Evolutionary conservation across 768 basidiomycete genomes (phyloP).

Genomic region (Tylopilus felleus): DNA sequence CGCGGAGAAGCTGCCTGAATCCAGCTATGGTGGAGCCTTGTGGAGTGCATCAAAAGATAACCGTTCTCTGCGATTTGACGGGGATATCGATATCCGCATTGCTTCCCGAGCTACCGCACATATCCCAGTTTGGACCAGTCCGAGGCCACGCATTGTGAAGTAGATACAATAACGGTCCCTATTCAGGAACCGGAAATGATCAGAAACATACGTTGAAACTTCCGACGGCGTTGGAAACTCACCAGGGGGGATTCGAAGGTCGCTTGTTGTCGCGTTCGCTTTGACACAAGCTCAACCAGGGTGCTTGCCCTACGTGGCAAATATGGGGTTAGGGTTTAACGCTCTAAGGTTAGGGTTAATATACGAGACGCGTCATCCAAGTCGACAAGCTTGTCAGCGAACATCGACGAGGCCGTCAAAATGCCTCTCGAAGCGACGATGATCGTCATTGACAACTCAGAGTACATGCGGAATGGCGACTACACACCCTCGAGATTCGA

Average conservation of each 20-base stretch:
- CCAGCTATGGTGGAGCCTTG: not conserved
- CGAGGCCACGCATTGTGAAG: not conserved
- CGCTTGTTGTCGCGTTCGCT: not conserved
- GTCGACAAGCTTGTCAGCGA: constrained; percentile 6
- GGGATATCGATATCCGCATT: not conserved
- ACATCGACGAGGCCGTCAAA: constrained; percentile 29
- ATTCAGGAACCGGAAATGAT: not conserved
- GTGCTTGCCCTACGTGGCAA: not conserved
- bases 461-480: constrained; percentile 95
- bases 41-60: not conserved
- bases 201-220: not conserved
- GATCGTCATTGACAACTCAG: constrained; percentile 96
- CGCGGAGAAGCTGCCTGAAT: not conserved
- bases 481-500: constrained; percentile 84
- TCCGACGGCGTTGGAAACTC: not conserved
- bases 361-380: constrained; percentile 27
- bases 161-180: not conserved
- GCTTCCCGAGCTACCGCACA: not conserved
- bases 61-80: not conserved
- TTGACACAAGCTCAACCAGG: no score
- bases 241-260: not conserved
- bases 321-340: not conserved
- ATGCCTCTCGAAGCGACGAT: constrained; percentile 99
- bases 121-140: not conserved
- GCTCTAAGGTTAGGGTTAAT: constrained; percentile 18